Percentiles rank a stretch among this genome's conserved stretches.
Evolutionary conservation across 2,329 filamentous ascomycete genomes (phyloP).

Genomic region (Colletotrichum gloeosporioides): DNA sequence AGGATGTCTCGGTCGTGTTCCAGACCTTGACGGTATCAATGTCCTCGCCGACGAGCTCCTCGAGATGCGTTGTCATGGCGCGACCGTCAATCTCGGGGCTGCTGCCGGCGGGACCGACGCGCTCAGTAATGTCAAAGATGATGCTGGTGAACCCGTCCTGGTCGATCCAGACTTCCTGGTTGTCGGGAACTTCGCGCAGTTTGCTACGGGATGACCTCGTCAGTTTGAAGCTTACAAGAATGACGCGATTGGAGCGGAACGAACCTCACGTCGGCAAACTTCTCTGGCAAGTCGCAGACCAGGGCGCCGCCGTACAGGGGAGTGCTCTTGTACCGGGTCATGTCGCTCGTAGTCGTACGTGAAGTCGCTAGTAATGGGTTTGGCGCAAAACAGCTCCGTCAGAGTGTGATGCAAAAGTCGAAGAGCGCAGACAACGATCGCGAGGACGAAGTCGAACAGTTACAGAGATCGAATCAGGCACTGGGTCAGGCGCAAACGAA

Average conservation of each 20-base stretch:
- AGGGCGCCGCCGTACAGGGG: constrained; percentile 78
- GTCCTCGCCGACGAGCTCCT: constrained; percentile 72
- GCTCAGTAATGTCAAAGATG: constrained; percentile 90
- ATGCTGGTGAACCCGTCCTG: constrained; percentile 82
- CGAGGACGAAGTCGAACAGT: not conserved
- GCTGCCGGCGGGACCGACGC: constrained; percentile 63
- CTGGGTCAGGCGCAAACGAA: not conserved
- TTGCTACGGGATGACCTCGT: constrained; percentile 51
- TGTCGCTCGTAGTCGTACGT: constrained; percentile 26
- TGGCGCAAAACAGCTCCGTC: not conserved
- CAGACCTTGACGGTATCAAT: constrained; percentile 69
- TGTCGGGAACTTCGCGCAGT: constrained; percentile 79
- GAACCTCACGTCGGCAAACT: constrained; percentile 78
- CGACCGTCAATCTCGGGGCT: constrained; percentile 69
- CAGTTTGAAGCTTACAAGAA: not conserved
- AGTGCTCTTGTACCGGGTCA: constrained; percentile 61
- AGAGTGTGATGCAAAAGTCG: not conserved
- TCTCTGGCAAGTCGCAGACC: constrained; percentile 68
- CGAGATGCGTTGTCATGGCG: constrained; percentile 72
- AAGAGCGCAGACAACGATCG: not conserved
- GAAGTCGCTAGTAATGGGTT: not conserved
- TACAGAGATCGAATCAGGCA: not conserved
- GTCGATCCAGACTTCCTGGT: constrained; percentile 93
- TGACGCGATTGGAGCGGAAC: constrained; percentile 6
- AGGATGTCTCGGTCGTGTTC: constrained; percentile 66